Base-by-base conservation (phyloP, 1,284 basidiomycete species). In the Cutaneotrichosporon daszewskae region DNA sequence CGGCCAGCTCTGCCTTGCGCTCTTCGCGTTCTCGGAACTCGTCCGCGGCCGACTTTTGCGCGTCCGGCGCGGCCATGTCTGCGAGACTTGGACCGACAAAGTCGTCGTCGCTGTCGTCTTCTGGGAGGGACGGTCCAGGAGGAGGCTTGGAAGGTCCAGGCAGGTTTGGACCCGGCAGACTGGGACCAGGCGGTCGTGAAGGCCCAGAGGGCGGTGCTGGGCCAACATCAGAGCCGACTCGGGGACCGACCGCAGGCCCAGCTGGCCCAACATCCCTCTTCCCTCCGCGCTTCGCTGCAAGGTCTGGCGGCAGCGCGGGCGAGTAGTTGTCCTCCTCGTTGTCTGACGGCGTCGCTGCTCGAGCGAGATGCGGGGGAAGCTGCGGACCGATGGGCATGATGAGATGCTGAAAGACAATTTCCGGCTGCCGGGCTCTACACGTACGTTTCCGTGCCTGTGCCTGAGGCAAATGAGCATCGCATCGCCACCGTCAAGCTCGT, bases 21-120 rank as follows among this genome's bases (percentile, higher is more conserved):
- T 49, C 58, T 67, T 95, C 90, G 38, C 79, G 76, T 61, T 87
- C 87, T 56, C 86, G 68, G 55, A 94, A 91, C 60, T 84, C 81
- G 36, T 79, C 71, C 2, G 88, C 83, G 3, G 81, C 85, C 10
- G 65, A 66, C 49, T 27, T 32, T 16, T 45, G 16, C 10, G 14
- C 3, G 1, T 16, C 47, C 12, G 36, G 26, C 14, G 17, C 26
- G 20, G 11, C n/a, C 17, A 6, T 32, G 27, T 45, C 34, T n/a
- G 38, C 23, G 11, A 53, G 55, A 10, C 34, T 22, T 5, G 59
- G 59, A 12, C 57, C 59, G 18, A 60, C 54, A 49, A 27, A 55
- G 32, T 66, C 63, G 40, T 64, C 61, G 37, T 61, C 57, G 6
- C 41, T 44, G 9, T 47, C 36, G 4, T 33, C 31, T 11, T 35